phyloP scores from a whole-genome alignment of 2,329 filamentous ascomycete genomes.

The Cladosporium colombiae region DNA sequence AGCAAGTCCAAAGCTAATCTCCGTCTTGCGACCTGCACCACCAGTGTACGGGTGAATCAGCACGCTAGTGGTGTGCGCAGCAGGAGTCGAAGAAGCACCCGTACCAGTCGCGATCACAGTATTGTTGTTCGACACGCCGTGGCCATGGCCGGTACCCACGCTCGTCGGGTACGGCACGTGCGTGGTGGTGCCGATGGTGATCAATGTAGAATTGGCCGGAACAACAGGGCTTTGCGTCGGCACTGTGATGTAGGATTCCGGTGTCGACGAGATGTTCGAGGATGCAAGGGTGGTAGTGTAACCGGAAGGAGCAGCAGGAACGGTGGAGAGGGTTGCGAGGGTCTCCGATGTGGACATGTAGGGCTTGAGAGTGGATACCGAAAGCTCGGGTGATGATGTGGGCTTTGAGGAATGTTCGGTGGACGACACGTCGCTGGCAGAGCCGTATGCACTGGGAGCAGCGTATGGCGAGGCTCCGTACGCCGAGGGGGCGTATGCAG shows the following conservation, averaged over 20 bases:
- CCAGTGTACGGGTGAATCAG: slow-evolving; percentile 14
- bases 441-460: neutral
- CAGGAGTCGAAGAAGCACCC: neutral
- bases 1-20: slow-evolving; percentile 9
- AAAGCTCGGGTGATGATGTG: neutral
- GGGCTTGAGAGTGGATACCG: slow-evolving; percentile 8
- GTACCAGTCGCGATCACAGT: slow-evolving; percentile 5
- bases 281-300: neutral
- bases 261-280: neutral
- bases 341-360: slow-evolving; percentile 10
- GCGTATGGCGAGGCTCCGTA: neutral
- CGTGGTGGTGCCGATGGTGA: neutral
- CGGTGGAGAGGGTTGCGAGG: neutral
- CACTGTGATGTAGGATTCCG: neutral
- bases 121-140: neutral
- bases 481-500: slow-evolving; percentile 8
- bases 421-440: neutral
- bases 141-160: neutral
- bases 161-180: neutral
- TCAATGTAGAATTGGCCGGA: slow-evolving; percentile 6
- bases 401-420: neutral
- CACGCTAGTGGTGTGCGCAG: neutral
- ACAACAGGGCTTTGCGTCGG: neutral
- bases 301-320: slow-evolving; percentile 4
- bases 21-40: neutral